Evolutionary conservation across 2,329 filamentous ascomycete genomes (phyloP).

Genomic region (Mycosphaerella sp.): DNA sequence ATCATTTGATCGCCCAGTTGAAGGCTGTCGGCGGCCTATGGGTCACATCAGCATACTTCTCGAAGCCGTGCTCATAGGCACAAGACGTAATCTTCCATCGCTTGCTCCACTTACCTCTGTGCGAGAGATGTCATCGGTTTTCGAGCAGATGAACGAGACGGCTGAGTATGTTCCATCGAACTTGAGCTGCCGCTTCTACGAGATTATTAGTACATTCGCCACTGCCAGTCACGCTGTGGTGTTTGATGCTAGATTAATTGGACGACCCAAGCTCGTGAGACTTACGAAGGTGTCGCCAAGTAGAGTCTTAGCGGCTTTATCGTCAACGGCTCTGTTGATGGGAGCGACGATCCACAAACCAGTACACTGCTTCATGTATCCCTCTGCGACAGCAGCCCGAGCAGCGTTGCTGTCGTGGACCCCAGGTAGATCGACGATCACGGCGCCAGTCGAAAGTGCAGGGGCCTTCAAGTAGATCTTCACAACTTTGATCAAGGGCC

Average conservation of each 20-base stretch:
- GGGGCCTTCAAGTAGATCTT: constrained; percentile 48
- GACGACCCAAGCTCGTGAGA: no score
- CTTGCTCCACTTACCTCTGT: constrained; percentile 30
- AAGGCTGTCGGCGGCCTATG: constrained; percentile 35
- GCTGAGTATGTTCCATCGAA: constrained; percentile 51
- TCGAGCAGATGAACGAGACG: constrained; percentile 58
- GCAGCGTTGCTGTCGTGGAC: constrained; percentile 56
- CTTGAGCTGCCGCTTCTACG: constrained; percentile 49
- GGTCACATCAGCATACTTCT: no score
- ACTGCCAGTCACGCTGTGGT: no score
- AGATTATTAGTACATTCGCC: no score
- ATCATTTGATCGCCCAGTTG: constrained; percentile 32
- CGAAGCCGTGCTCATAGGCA: no score
- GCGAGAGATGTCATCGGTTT: constrained; percentile 56
- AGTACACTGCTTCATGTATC: constrained; percentile 56
- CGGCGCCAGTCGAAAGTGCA: constrained; percentile 49
- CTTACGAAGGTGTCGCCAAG: constrained; percentile 48
- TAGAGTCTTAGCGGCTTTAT: constrained; percentile 53
- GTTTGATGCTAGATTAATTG: no score
- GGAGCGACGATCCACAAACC: constrained; percentile 58
- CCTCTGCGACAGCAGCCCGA: constrained; percentile 51
- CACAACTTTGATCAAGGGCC: constrained; percentile 52
- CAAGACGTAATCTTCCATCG: no score
- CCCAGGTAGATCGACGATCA: constrained; percentile 55
- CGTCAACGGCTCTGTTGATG: constrained; percentile 55